These are phyloP conservation scores for Arthroderma sp. DNA, from an alignment of 2,329 filamentous ascomycete species.

Conservation along the genomic window DNA sequence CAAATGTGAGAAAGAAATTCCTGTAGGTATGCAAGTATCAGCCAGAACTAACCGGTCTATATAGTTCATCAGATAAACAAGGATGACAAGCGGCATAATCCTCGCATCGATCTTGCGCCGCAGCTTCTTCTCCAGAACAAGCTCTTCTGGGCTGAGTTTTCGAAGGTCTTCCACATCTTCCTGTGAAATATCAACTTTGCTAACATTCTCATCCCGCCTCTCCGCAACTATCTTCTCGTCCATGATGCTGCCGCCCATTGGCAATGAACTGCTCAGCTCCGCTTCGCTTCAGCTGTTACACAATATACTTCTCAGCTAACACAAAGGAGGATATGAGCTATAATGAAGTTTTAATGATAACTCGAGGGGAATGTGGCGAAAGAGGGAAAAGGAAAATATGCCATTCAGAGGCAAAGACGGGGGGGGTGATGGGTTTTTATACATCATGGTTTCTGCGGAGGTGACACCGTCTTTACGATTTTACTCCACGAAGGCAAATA, in stretches of 20 bases:
- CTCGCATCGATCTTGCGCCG: slow-evolving; percentile 24
- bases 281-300: no score
- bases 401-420: no score
- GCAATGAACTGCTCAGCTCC: not conserved
- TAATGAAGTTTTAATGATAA: no score
- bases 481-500: no score
- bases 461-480: no score
- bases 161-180: not conserved
- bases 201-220: not conserved
- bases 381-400: no score
- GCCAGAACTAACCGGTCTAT: slow-evolving; percentile 27
- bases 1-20: not conserved
- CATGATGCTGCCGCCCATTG: not conserved
- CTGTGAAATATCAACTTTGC: not conserved
- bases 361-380: no score
- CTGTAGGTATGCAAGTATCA: not conserved
- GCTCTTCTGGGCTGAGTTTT: slow-evolving; percentile 19
- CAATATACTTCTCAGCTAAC: no score
- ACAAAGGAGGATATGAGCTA: no score
- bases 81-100: slow-evolving; percentile 30
- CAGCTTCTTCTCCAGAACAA: slow-evolving; percentile 25
- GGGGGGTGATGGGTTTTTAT: no score
- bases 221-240: not conserved
- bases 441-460: no score
- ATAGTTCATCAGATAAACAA: slow-evolving; percentile 34